Evolutionary conservation across 768 basidiomycete genomes (phyloP).

Genomic region (Coprinopsis sp.): DNA sequence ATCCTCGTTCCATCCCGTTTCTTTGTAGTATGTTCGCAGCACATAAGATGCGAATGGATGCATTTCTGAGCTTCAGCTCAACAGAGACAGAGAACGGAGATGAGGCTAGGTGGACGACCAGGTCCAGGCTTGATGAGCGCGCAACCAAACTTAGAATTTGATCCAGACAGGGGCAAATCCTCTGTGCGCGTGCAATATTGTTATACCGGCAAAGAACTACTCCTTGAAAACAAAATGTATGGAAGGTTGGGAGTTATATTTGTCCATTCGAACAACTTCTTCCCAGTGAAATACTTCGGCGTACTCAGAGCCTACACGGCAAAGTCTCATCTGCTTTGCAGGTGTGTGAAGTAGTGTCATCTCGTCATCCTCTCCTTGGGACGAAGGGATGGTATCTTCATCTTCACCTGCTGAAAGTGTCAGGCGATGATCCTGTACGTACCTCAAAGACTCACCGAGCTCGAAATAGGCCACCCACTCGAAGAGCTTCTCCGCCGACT

Average conservation of each 20-base stretch:
- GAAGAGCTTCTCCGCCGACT: conserved; percentile 50
- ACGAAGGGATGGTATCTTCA: conserved; percentile 7
- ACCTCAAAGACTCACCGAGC: conserved; percentile 27
- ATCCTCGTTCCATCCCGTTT: conserved; percentile 97
- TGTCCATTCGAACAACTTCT: not conserved
- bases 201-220: too few species aligned
- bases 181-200: too few species aligned
- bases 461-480: conserved; percentile 44
- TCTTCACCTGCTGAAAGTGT: not conserved
- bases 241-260: not conserved
- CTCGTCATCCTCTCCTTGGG: conserved; percentile 6
- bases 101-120: too few species aligned
- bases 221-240: not conserved
- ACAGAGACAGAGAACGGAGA: not conserved
- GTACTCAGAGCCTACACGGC: not conserved
- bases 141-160: too few species aligned
- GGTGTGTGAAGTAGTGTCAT: not conserved
- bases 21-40: conserved; percentile 81
- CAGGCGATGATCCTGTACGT: not conserved
- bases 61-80: conserved; percentile 39
- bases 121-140: too few species aligned
- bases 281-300: conserved; percentile 2
- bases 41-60: conserved; percentile 88
- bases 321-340: not conserved
- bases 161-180: too few species aligned